A percentile compares a stretch with the other conserved stretches of the same genome.
Conservation (phyloP, 768 basidiomycete species). For the Russula sp. region DNA sequence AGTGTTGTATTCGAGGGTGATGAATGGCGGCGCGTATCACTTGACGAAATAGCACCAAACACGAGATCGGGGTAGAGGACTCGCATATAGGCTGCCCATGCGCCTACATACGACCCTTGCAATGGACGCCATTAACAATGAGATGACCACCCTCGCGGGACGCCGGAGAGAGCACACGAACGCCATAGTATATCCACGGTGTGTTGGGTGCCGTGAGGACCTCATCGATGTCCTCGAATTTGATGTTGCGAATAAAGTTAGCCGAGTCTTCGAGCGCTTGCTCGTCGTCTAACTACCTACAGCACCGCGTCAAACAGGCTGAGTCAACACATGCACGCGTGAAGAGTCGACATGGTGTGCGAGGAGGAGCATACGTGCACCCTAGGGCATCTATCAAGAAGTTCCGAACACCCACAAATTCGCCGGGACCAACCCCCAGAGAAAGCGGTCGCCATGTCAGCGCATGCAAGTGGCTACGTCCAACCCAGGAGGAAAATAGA, state of each 20-base stretch:
- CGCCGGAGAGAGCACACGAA: slow-evolving; percentile 32
- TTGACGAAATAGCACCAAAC: slow-evolving; percentile 85
- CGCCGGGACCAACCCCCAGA: slow-evolving; percentile 72
- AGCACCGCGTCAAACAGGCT: not conserved
- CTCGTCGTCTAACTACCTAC: slow-evolving; percentile 81
- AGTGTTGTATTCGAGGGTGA: not conserved
- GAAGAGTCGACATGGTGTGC: not conserved
- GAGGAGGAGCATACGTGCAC: slow-evolving; percentile 33
- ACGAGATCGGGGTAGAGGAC: slow-evolving; percentile 83
- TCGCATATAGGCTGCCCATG: slow-evolving; percentile 88
- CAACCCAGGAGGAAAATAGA: too few relatives aligned
- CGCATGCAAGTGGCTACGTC: slow-evolving; percentile 1
- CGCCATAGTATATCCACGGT: slow-evolving; percentile 94
- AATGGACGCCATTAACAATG: not conserved
- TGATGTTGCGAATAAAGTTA: slow-evolving; percentile 89
- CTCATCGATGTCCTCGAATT: slow-evolving; percentile 63
- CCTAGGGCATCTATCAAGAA: slow-evolving; percentile 80
- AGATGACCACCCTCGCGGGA: not conserved
- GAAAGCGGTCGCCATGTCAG: slow-evolving; percentile 16
- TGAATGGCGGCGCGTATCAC: slow-evolving; percentile 42
- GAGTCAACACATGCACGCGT: not conserved
- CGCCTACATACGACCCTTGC: slow-evolving; percentile 87
- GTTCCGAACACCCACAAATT: slow-evolving; percentile 69
- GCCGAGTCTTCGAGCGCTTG: slow-evolving; percentile 90
- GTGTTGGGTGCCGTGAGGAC: slow-evolving; percentile 65